A percentile compares a stretch with the other conserved stretches of the same genome.
phyloP scores from a whole-genome alignment of 2,329 filamentous ascomycete genomes.

The Exophiala sideris region DNA sequence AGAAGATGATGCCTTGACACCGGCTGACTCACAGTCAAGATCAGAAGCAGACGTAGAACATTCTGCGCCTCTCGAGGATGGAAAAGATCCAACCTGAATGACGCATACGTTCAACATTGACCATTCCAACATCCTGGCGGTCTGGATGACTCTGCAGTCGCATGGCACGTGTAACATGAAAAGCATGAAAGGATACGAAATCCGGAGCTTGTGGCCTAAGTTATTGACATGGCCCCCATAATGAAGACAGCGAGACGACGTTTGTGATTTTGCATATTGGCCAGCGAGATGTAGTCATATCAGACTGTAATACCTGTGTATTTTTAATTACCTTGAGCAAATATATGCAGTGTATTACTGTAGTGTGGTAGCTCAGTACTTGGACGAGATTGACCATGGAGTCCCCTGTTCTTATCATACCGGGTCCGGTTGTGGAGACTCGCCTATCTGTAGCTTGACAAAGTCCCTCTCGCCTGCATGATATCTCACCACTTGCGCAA shows the following conservation, averaged over 20 bases:
- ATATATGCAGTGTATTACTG: too few relatives aligned
- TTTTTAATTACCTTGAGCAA: not conserved
- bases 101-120: not conserved
- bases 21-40: not conserved
- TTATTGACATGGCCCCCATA: not conserved
- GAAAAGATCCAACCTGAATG: constrained; percentile 11
- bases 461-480: too few relatives aligned
- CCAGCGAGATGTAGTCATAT: constrained; percentile 3
- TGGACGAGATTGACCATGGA: too few relatives aligned
- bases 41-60: not conserved
- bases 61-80: not conserved
- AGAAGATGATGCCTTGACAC: not conserved
- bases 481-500: too few relatives aligned
- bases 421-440: too few relatives aligned
- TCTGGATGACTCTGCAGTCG: too few relatives aligned
- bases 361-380: too few relatives aligned
- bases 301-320: constrained; percentile 2
- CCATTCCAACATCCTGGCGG: not conserved
- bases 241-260: not conserved
- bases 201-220: not conserved
- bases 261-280: not conserved
- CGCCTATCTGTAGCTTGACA: too few relatives aligned
- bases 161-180: not conserved
- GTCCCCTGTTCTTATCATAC: too few relatives aligned
- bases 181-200: not conserved